Percentiles rank a stretch among this genome's conserved stretches.
Conservation (phyloP, 345 rosid genomes). For the Eucalyptus curtisii region DNA sequence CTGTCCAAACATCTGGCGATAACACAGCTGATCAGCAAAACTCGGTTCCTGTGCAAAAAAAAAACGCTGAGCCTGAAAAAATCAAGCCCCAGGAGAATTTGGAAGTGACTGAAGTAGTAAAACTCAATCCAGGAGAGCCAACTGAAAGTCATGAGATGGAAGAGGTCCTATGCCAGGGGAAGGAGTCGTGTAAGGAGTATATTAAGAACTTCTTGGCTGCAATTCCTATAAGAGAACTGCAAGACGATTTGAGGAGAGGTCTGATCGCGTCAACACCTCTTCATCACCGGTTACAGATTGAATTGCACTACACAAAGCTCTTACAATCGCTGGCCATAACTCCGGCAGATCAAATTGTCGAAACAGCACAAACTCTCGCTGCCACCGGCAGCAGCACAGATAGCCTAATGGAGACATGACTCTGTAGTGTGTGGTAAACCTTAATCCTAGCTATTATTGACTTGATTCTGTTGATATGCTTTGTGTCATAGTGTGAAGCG, state of each 20-base stretch:
- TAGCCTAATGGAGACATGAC: background rate
- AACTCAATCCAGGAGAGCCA: conserved; percentile 2
- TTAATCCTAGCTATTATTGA: background rate
- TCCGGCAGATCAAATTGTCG: conserved; percentile 1
- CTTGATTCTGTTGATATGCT: background rate
- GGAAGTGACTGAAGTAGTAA: background rate
- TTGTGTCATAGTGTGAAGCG: background rate
- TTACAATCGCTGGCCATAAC: conserved; percentile 1
- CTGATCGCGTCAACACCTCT: conserved; percentile 48
- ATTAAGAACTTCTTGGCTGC: conserved; percentile 94
- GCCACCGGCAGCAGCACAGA: background rate
- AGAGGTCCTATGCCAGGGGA: conserved; percentile 54
- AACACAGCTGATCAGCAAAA: conserved; percentile 12
- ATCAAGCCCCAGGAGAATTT: conserved; percentile 7
- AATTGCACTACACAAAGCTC: conserved; percentile 55
- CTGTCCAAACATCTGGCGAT: background rate
- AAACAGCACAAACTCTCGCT: background rate
- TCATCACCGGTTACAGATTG: conserved; percentile 84
- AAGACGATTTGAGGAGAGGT: conserved; percentile 80
- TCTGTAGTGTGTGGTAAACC: background rate
- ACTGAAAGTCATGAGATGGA: conserved; percentile 11
- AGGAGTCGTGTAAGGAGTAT: conserved; percentile 89
- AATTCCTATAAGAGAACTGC: conserved; percentile 79
- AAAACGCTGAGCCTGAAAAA: conserved; percentile 4
- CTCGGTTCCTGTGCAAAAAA: conserved; percentile 1